These are phyloP conservation scores for Eutrema heterophyllum DNA, from an alignment of 345 rosid genomes.

Conservation along the genomic window DNA sequence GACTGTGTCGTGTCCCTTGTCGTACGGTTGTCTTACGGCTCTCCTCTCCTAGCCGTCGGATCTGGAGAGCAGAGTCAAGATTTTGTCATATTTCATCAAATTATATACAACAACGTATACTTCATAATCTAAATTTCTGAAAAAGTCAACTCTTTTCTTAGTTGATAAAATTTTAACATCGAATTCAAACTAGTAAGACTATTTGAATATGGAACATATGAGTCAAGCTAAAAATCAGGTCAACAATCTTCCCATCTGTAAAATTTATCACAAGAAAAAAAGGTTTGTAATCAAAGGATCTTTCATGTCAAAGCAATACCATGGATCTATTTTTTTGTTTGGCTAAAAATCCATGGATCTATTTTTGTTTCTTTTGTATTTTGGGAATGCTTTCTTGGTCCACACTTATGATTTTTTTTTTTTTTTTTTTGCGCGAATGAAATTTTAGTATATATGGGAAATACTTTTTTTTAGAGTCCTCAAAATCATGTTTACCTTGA, in stretches of 20 bases:
- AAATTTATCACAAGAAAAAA: neutral
- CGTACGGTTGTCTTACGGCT: neutral
- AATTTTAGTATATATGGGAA: no score
- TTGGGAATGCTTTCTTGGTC: no score
- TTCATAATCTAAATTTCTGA: neutral
- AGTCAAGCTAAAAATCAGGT: conserved; percentile 4
- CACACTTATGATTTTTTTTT: no score
- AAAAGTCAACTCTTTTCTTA: conserved; percentile 2
- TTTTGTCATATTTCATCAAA: neutral
- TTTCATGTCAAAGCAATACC: neutral
- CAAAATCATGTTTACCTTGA: no score
- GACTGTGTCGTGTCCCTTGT: conserved; percentile 4
- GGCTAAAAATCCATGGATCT: neutral
- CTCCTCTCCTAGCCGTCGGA: neutral
- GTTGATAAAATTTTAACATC: neutral
- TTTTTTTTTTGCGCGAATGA: no score
- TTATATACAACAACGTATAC: neutral
- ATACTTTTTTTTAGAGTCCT: no score
- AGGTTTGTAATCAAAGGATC: neutral
- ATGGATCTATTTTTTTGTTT: neutral
- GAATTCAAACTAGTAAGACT: neutral
- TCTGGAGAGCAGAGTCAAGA: neutral
- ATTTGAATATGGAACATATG: conserved; percentile 1
- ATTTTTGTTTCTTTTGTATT: neutral
- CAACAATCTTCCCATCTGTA: neutral